A percentile compares a stretch with the other conserved stretches of the same genome.
Conservation (phyloP, 1,284 basidiomycete species). For the Microbotryomycetes sp. region DNA sequence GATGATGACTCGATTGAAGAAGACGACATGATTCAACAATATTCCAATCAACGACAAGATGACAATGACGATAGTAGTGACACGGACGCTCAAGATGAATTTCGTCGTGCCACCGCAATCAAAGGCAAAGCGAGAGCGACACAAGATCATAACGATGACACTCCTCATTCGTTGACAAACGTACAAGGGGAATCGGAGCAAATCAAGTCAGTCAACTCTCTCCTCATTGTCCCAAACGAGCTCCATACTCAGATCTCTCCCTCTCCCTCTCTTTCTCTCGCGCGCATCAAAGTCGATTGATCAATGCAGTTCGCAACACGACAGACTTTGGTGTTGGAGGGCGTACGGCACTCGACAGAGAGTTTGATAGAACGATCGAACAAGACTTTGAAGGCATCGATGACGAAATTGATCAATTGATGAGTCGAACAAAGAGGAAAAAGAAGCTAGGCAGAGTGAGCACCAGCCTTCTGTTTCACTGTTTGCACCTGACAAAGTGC, state of each 20-base stretch:
- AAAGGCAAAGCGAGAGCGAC: not conserved
- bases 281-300: constrained; percentile 57
- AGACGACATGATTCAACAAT: too few species aligned
- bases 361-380: constrained; percentile 57
- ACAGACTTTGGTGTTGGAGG: constrained; percentile 49
- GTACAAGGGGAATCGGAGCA: not conserved
- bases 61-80: not conserved
- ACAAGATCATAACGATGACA: not conserved
- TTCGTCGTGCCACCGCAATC: not conserved
- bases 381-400: constrained; percentile 55
- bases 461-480: constrained; percentile 15
- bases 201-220: not conserved
- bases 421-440: constrained; percentile 64
- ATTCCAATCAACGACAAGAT: too few species aligned
- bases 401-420: constrained; percentile 61
- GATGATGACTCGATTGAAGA: not conserved
- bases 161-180: not conserved
- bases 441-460: too few species aligned
- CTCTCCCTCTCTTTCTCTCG: too few species aligned
- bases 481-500: not conserved
- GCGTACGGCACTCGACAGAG: constrained; percentile 51
- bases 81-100: not conserved
- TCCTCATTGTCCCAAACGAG: too few species aligned
- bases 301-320: constrained; percentile 52
- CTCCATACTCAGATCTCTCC: too few species aligned